phyloP scores from a whole-genome alignment of 2,329 filamentous ascomycete species.

The Calonectria crousiana region DNA sequence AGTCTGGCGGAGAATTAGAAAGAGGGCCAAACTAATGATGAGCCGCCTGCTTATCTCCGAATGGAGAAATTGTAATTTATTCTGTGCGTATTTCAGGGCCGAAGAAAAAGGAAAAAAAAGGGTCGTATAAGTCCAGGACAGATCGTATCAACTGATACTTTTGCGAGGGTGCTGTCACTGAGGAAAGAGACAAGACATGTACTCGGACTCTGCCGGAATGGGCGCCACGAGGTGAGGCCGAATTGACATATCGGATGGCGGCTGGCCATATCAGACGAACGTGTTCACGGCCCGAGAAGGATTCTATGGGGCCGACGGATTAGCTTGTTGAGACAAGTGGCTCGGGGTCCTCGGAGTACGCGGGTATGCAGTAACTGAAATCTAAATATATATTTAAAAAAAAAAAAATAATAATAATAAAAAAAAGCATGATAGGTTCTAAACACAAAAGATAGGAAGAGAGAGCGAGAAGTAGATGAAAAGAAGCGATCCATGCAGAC shows the following conservation, averaged over 20 bases:
- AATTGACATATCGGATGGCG: background rate
- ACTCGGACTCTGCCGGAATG: background rate
- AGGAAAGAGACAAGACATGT: background rate
- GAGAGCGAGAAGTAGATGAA: background rate
- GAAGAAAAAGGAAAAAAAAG: background rate
- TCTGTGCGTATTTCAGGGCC: background rate
- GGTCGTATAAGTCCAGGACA: background rate
- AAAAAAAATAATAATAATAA: background rate
- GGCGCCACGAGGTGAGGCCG: background rate
- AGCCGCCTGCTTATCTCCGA: slow-evolving; percentile 1
- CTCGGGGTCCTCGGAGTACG: background rate
- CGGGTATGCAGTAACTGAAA: background rate
- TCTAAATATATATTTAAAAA: background rate
- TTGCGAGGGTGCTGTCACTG: background rate
- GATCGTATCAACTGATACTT: background rate
- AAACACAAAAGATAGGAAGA: background rate
- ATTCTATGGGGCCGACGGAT: slow-evolving; percentile 1
- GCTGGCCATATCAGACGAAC: background rate
- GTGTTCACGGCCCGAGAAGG: background rate
- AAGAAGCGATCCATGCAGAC: background rate
- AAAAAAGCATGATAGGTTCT: background rate
- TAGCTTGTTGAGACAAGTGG: background rate
- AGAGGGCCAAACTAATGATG: background rate
- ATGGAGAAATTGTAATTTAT: background rate
- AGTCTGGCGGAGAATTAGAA: background rate